These are phyloP conservation scores for Centella asiatica DNA, from an alignment of 129 eudicot species.

Conservation along the genomic window DNA sequence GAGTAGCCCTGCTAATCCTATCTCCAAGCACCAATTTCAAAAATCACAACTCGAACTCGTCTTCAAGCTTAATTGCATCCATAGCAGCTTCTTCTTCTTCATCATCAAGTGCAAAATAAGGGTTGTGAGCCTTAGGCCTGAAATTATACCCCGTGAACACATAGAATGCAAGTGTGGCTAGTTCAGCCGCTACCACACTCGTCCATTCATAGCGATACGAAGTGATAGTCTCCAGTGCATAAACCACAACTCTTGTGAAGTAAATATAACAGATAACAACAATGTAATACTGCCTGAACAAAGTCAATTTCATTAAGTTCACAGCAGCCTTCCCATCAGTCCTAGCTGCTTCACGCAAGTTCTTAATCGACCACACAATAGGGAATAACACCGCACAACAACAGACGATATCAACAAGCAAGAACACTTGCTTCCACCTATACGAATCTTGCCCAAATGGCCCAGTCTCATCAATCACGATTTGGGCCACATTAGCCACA, in stretches of 20 bases:
- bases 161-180: constrained; percentile 52
- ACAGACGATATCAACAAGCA: constrained; percentile 44
- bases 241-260: constrained; percentile 47
- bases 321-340: constrained; percentile 54
- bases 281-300: constrained; percentile 52
- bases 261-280: constrained; percentile 47
- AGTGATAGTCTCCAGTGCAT: constrained; percentile 38
- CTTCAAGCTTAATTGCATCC: constrained; percentile 45
- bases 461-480: constrained; percentile 50
- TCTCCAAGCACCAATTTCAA: neutral
- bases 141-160: constrained; percentile 53
- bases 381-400: constrained; percentile 58
- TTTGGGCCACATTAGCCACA: constrained; percentile 47
- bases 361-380: constrained; percentile 49
- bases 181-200: constrained; percentile 38
- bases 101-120: constrained; percentile 53
- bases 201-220: constrained; percentile 48
- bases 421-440: constrained; percentile 44
- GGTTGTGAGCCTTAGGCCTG: constrained; percentile 50
- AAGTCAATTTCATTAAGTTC: constrained; percentile 50
- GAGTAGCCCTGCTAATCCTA: neutral
- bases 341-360: constrained; percentile 43
- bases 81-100: constrained; percentile 60
- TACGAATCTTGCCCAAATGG: constrained; percentile 37
- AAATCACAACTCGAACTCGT: constrained; percentile 44